phyloP scores from a whole-genome alignment of 1,139 yeast species.

The Nakaseomyces sp. region DNA sequence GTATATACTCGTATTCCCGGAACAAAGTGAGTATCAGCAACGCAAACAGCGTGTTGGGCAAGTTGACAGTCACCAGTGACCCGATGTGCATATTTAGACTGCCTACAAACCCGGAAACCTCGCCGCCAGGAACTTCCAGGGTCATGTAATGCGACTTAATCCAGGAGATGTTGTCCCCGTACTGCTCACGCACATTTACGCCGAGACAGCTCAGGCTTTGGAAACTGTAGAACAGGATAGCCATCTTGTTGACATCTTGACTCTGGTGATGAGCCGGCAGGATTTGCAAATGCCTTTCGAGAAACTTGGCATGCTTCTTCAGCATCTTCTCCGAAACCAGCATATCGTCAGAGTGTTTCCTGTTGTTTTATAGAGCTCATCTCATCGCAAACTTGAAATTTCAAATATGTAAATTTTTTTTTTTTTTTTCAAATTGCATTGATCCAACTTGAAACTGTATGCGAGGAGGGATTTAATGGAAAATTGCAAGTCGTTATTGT shows the following conservation, averaged over 20 bases:
- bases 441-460: no score
- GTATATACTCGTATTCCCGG: conserved; percentile 15
- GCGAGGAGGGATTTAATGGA: no score
- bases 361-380: no score
- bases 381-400: no score
- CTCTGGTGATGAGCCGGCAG: conserved; percentile 25
- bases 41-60: conserved; percentile 30
- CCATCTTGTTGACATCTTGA: conserved; percentile 27
- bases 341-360: not conserved
- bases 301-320: conserved; percentile 22
- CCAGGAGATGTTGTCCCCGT: conserved; percentile 11
- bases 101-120: conserved; percentile 25
- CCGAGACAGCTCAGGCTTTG: conserved; percentile 18
- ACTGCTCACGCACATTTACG: conserved; percentile 13
- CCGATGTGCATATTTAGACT: conserved; percentile 14
- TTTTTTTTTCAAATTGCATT: no score
- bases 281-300: conserved; percentile 23
- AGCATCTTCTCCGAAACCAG: not conserved
- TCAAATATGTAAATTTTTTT: no score
- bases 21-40: conserved; percentile 16
- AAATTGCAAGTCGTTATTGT: no score
- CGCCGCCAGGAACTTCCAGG: conserved; percentile 4
- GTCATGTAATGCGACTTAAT: not conserved
- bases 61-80: conserved; percentile 16
- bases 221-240: conserved; percentile 25